Base-by-base conservation (phyloP, 73 alveolate genomes). In the Uronychia setigera region DNA sequence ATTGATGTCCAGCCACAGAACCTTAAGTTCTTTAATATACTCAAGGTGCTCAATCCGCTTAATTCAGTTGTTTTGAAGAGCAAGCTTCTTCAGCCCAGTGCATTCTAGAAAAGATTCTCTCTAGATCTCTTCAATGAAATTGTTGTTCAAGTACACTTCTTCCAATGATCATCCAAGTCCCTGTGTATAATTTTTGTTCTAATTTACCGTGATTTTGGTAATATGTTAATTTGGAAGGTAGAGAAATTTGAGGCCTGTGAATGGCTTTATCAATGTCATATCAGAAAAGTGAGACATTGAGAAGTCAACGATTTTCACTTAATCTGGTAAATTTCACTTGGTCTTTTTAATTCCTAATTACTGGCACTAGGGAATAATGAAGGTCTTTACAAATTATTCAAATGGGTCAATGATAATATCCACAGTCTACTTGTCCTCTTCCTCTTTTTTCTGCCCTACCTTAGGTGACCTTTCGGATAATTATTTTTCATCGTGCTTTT, bases 41-140 rank as follows among this genome's bases (percentile, higher is more conserved):
- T 94, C 99, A 29, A 96, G 86, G 0, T 98, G 98, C 78, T 94
- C 98, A 26, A 96, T 86, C 83, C 82, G 84, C 76, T 92, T 76
- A 29, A 95, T 80, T 46, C 84, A 87, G 80, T 95, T 95, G 81
- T 94, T 79, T 26, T 85, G 80, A 26, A 91, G 59, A 35, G 67
- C 77, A 5, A 91, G 80, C 35, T 78, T 75, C 29, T 32, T 77
- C 35, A 91, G 74, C 58, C 80, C 87, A 26, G 74, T 80, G 74
- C 76, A 32, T 30, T 74, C 67, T 35, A 81, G 33, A 29, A 91
- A 58, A 29, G 93, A 90, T 28, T 77, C 60, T 31, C 19, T 46
- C n/a, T 19, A 11, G 19, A 91, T 35, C 33, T 91, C 76, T 0
- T 14, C 29, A 0, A 91, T 91, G n/a, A 78, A 57, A 76, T 91